A percentile compares a stretch with the other conserved stretches of the same genome.
Evolutionary conservation across 352 stramenopile species (phyloP).

Genomic region (Peronospora belbahrii): DNA sequence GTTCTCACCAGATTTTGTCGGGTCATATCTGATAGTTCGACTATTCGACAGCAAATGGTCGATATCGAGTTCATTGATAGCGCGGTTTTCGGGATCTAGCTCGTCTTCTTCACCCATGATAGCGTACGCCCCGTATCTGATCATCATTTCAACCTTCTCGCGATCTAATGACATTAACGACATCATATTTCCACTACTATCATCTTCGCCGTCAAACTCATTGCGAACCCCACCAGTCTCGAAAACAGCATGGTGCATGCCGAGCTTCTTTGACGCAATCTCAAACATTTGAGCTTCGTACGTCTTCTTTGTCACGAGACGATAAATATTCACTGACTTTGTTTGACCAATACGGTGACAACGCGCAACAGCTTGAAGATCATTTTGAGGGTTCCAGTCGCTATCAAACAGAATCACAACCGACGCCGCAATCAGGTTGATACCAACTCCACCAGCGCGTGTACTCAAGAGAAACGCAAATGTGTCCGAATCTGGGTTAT

Average conservation of each 20-base stretch:
- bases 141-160: slow-evolving; percentile 98
- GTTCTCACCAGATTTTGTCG: slow-evolving; percentile 42
- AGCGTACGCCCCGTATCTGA: slow-evolving; percentile 95
- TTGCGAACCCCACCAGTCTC: slow-evolving; percentile 89
- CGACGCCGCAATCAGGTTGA: slow-evolving; percentile 91
- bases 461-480: slow-evolving; percentile 97
- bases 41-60: slow-evolving; percentile 76
- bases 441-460: slow-evolving; percentile 94
- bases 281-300: slow-evolving; percentile 99
- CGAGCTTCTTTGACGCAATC: slow-evolving; percentile 97
- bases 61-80: slow-evolving; percentile 87
- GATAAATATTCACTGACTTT: slow-evolving; percentile 99
- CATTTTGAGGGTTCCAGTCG: slow-evolving; percentile 99
- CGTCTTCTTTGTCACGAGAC: slow-evolving; percentile 97
- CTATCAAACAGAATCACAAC: slow-evolving; percentile 89
- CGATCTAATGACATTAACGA: slow-evolving; percentile 90
- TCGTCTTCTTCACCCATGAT: slow-evolving; percentile 96
- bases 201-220: slow-evolving; percentile 92
- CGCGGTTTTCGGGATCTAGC: slow-evolving; percentile 78
- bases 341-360: slow-evolving; percentile 99
- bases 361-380: slow-evolving; percentile 95
- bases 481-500: slow-evolving; percentile 87
- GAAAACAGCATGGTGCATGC: slow-evolving; percentile 97
- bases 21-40: slow-evolving; percentile 86
- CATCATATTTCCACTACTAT: slow-evolving; percentile 88